Conservation (phyloP, 495 filamentous ascomycete genomes). For the Penicillium mononematosum region DNA sequence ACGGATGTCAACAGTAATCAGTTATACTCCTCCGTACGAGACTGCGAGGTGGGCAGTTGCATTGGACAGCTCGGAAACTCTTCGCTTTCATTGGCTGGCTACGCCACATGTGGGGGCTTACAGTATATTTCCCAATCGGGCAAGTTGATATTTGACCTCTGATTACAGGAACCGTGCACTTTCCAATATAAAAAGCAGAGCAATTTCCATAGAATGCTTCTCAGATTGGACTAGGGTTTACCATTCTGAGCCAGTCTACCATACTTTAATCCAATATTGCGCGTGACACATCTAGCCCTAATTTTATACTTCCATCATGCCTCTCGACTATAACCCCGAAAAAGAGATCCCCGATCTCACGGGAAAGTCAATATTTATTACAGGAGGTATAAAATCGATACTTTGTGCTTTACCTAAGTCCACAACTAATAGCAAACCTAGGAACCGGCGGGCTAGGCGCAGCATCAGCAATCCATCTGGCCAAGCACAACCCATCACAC, state of each 20-base stretch:
- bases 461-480: slow-evolving; percentile 50
- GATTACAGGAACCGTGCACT: background rate
- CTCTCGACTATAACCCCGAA: slow-evolving; percentile 18
- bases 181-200: background rate
- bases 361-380: slow-evolving; percentile 56
- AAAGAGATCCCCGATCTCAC: slow-evolving; percentile 52
- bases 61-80: background rate
- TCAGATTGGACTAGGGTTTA: no score
- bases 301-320: background rate
- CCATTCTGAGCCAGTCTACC: background rate
- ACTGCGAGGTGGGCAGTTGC: background rate
- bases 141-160: slow-evolving; percentile 4
- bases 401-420: background rate
- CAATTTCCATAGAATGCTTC: no score
- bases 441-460: slow-evolving; percentile 57
- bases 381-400: slow-evolving; percentile 47
- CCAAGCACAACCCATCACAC: slow-evolving; percentile 51
- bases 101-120: background rate
- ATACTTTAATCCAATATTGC: background rate
- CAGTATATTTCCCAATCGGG: background rate
- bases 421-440: slow-evolving; percentile 3
- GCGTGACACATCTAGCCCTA: background rate
- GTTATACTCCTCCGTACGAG: background rate
- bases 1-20: background rate
- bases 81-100: background rate